phyloP scores from a whole-genome alignment of 352 stramenopile genomes.

The Pythium monospermum region DNA sequence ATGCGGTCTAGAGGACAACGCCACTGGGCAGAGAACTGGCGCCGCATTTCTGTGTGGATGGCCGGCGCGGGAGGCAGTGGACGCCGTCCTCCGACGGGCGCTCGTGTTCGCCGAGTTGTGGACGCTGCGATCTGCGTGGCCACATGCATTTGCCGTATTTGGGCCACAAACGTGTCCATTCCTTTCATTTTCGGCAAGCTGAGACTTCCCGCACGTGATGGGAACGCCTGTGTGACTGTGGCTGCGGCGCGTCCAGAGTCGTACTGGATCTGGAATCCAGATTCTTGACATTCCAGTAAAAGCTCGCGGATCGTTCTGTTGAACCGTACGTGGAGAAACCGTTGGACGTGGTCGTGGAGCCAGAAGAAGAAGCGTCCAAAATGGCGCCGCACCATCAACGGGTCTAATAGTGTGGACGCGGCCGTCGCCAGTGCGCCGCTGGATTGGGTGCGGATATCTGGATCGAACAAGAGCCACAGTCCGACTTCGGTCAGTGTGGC shows the following conservation, averaged over 20 bases:
- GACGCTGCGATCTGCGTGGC: not conserved
- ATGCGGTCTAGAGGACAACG: conserved; percentile 7
- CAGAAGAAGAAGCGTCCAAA: conserved; percentile 5
- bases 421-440: not conserved
- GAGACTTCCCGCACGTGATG: not conserved
- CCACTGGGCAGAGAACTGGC: conserved; percentile 11
- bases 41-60: too few species aligned
- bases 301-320: conserved; percentile 11
- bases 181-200: conserved; percentile 6
- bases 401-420: not conserved
- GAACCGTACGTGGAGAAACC: conserved; percentile 4
- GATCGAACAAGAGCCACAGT: conserved; percentile 8
- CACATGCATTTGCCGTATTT: conserved; percentile 4
- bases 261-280: conserved; percentile 7
- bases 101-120: not conserved
- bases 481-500: conserved; percentile 6
- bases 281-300: conserved; percentile 7
- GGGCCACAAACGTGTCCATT: conserved; percentile 12
- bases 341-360: conserved; percentile 10
- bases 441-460: not conserved
- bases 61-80: not conserved
- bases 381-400: not conserved
- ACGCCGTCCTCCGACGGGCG: not conserved
- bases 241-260: not conserved
- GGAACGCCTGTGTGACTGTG: not conserved